phyloP scores from a whole-genome alignment of 2,329 filamentous ascomycete species.

The Sporothrix inflata region DNA sequence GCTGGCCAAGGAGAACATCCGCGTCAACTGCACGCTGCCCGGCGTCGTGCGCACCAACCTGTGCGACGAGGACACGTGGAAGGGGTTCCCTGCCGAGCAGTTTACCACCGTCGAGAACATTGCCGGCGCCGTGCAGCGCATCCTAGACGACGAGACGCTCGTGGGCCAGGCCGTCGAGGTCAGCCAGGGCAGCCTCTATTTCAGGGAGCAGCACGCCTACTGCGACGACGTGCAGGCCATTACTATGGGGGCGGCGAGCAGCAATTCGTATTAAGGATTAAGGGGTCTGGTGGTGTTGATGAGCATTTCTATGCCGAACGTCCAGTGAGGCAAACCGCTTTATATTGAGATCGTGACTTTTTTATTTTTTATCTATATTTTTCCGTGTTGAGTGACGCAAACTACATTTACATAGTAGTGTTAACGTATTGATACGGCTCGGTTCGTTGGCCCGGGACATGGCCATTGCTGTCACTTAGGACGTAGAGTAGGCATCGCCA shows the following conservation, averaged over 20 bases:
- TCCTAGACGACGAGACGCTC: slow-evolving; percentile 9
- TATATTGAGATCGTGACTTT: too few species aligned
- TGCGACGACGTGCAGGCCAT: slow-evolving; percentile 20
- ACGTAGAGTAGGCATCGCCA: too few species aligned
- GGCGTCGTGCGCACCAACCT: slow-evolving; percentile 10
- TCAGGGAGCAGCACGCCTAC: slow-evolving; percentile 19
- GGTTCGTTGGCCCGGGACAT: too few species aligned
- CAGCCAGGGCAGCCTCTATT: slow-evolving; percentile 24
- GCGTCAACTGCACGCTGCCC: slow-evolving; percentile 29
- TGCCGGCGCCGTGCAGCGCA: slow-evolving; percentile 6
- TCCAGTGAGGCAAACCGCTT: too few species aligned
- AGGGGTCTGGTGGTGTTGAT: background rate
- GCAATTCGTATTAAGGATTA: background rate
- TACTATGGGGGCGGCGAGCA: background rate
- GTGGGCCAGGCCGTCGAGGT: slow-evolving; percentile 18
- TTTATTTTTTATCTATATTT: too few species aligned
- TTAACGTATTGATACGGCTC: too few species aligned
- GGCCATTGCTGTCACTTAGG: too few species aligned
- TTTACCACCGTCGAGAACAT: slow-evolving; percentile 26
- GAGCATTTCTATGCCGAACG: too few species aligned
- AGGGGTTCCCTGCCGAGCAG: background rate
- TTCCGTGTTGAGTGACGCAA: too few species aligned
- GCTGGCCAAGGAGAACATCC: slow-evolving; percentile 23
- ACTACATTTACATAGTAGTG: too few species aligned
- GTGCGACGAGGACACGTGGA: slow-evolving; percentile 25